Percentiles rank a stretch among this genome's conserved stretches.
phyloP scores from a whole-genome alignment of 179 eudicot species.

The Heliamphora pulchella region DNA sequence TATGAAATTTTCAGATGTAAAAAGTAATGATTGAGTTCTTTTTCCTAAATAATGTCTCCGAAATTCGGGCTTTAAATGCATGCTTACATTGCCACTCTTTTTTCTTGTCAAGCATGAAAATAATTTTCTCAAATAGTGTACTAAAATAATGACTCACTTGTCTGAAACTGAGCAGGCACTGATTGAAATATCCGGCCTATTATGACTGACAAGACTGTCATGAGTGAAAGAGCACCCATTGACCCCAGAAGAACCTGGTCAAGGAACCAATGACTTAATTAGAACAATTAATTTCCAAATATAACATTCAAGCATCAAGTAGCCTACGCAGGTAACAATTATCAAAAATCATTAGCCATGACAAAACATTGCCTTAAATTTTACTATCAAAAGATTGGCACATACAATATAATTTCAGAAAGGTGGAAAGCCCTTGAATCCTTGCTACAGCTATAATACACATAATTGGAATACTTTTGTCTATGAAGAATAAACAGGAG shows the following conservation, averaged over 20 bases:
- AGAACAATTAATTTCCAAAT: neutral
- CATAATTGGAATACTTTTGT: neutral
- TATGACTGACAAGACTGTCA: slow-evolving; percentile 75
- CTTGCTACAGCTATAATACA: neutral
- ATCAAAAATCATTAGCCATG: neutral
- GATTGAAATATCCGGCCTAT: slow-evolving; percentile 91
- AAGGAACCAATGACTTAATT: slow-evolving; percentile 14
- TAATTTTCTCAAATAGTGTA: neutral
- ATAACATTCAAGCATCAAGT: neutral
- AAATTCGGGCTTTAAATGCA: too few relatives aligned
- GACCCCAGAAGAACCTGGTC: slow-evolving; percentile 78
- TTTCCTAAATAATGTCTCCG: too few relatives aligned
- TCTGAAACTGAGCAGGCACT: slow-evolving; percentile 97
- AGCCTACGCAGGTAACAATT: neutral
- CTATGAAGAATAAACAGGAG: neutral
- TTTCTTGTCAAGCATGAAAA: too few relatives aligned
- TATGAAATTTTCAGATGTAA: too few relatives aligned
- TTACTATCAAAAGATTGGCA: neutral
- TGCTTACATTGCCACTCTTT: too few relatives aligned
- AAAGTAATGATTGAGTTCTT: too few relatives aligned
- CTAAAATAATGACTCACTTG: slow-evolving; percentile 55
- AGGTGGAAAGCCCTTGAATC: neutral
- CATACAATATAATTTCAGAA: neutral
- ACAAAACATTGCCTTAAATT: neutral
- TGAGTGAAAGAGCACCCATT: slow-evolving; percentile 86